Evolutionary conservation across 441 rosid genomes (phyloP).

Genomic region (Pelargonium australe): DNA sequence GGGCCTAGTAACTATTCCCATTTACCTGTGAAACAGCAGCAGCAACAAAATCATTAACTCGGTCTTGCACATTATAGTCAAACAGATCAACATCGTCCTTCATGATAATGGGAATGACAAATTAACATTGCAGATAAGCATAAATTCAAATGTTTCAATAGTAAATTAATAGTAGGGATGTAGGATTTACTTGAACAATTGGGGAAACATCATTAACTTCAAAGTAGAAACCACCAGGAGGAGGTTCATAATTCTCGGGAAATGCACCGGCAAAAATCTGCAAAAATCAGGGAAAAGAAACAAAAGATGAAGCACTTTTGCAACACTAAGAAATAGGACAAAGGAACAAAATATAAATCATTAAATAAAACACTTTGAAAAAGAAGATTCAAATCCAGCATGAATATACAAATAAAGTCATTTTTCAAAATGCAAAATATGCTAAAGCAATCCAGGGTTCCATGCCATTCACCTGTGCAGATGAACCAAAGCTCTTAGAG

Average conservation of each 20-base stretch:
- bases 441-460: neutral
- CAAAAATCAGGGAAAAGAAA: conserved; percentile 16
- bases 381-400: neutral
- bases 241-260: conserved; percentile 91
- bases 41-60: conserved; percentile 79
- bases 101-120: conserved; percentile 22
- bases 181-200: conserved; percentile 62
- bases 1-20: conserved; percentile 2
- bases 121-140: conserved; percentile 13
- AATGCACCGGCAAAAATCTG: conserved; percentile 99
- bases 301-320: neutral
- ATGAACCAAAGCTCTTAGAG: conserved; percentile 86
- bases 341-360: neutral
- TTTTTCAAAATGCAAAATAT: neutral
- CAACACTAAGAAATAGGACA: neutral
- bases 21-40: conserved; percentile 90
- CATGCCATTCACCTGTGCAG: conserved; percentile 51
- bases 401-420: neutral
- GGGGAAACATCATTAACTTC: conserved; percentile 80
- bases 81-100: conserved; percentile 76
- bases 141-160: neutral
- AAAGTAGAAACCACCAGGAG: conserved; percentile 80
- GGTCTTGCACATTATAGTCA: conserved; percentile 94
- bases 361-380: neutral
- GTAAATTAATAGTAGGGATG: neutral